These are phyloP conservation scores for Phytopythium montanum DNA, from an alignment of 352 stramenopile genomes.

Conservation along the genomic window DNA sequence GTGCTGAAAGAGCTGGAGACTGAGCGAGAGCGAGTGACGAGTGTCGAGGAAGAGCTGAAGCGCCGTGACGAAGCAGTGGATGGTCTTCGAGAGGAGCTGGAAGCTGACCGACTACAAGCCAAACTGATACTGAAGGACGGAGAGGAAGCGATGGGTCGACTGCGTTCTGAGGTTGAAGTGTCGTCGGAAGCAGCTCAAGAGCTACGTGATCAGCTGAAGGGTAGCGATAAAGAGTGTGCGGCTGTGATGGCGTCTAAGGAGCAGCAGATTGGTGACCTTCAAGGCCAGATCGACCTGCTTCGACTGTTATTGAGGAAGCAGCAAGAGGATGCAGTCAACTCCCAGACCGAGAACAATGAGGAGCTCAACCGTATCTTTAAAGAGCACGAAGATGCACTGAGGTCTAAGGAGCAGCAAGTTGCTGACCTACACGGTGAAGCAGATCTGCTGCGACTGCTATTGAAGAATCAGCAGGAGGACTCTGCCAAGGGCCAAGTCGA, in stretches of 20 bases:
- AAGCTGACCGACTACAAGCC: background rate
- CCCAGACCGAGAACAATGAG: background rate
- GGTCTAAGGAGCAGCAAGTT: background rate
- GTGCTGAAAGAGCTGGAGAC: slow-evolving; percentile 10
- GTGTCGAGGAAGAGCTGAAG: slow-evolving; percentile 5
- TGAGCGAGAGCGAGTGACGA: background rate
- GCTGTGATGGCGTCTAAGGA: background rate
- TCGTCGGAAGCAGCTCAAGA: background rate
- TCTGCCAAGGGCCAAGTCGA: background rate
- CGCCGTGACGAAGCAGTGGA: slow-evolving; percentile 5
- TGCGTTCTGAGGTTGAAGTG: background rate
- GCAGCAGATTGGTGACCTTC: background rate
- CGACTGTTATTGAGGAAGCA: background rate
- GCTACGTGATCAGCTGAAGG: background rate
- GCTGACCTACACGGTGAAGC: background rate
- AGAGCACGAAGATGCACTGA: background rate
- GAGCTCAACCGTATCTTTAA: background rate
- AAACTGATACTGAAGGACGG: background rate
- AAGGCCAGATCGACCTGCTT: background rate
- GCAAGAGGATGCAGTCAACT: background rate
- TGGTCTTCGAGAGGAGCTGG: background rate
- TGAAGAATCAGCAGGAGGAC: background rate
- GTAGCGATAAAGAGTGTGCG: background rate
- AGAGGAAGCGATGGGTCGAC: background rate
- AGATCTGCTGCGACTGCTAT: background rate